Conservation (phyloP, 805 yeast genomes). For the Starmerella gropengiesseri region DNA sequence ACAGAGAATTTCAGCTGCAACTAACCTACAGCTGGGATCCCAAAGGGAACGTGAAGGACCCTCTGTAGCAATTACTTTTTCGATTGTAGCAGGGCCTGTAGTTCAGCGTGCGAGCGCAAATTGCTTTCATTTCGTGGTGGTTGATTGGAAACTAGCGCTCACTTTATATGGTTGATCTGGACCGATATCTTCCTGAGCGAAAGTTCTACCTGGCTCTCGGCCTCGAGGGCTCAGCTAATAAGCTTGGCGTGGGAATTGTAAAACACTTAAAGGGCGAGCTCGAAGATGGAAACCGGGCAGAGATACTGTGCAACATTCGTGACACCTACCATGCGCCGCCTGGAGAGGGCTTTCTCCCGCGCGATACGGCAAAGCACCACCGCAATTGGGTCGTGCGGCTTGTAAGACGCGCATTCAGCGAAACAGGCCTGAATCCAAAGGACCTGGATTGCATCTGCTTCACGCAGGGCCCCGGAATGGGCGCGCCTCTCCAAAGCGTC, state of each 20-base stretch:
- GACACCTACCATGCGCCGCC: conserved; percentile 95
- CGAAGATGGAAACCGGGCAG: conserved; percentile 50
- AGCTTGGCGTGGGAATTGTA: conserved; percentile 86
- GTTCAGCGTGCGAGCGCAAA: too few species aligned
- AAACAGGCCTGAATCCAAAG: conserved; percentile 39
- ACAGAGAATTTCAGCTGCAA: conserved; percentile 10
- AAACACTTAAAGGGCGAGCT: conserved; percentile 57
- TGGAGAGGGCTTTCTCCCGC: conserved; percentile 93
- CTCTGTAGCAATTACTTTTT: too few species aligned
- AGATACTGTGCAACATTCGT: conserved; percentile 77
- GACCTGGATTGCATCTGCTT: conserved; percentile 58
- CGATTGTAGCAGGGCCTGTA: too few species aligned
- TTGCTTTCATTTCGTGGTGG: too few species aligned
- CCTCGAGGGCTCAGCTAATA: conserved; percentile 94
- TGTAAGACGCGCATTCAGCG: conserved; percentile 52
- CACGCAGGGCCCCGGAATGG: conserved; percentile 99
- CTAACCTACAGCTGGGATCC: too few species aligned
- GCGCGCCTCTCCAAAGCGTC: conserved; percentile 91
- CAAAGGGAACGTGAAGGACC: too few species aligned
- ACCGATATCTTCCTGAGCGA: conserved; percentile 36
- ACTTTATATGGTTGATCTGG: conserved; percentile 41
- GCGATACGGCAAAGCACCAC: conserved; percentile 96
- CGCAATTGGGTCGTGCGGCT: conserved; percentile 85
- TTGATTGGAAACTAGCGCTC: too few species aligned
- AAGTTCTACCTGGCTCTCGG: conserved; percentile 59